Conservation (phyloP, 139 green algal genomes). For the Chlamydomonas eustigma region DNA sequence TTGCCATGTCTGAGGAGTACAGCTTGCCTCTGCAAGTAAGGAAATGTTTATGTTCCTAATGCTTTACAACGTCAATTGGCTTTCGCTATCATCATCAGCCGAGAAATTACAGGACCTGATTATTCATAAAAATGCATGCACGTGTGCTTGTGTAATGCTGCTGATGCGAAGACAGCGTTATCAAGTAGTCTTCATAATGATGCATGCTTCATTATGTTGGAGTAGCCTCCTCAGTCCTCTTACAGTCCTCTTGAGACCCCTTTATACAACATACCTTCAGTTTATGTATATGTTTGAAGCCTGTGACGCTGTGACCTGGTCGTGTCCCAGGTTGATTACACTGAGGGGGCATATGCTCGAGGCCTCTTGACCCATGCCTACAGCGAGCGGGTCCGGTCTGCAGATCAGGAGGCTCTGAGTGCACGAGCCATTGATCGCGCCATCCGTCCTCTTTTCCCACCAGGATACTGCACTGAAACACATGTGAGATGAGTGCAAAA, state of each 20-base stretch:
- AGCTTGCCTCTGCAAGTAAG: neutral
- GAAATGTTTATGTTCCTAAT: too few species aligned
- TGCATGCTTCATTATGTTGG: neutral
- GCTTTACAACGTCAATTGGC: neutral
- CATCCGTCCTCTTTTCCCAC: slow-evolving; percentile 14
- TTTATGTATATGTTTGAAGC: too few species aligned
- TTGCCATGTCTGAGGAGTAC: neutral
- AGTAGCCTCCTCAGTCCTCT: neutral
- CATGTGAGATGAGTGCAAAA: neutral
- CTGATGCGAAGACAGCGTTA: neutral
- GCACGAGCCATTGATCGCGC: slow-evolving; percentile 15
- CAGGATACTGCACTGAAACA: slow-evolving; percentile 8
- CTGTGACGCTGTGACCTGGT: too few species aligned
- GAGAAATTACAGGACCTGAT: neutral
- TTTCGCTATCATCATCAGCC: neutral
- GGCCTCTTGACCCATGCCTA: neutral
- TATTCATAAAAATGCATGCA: neutral
- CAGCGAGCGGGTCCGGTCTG: neutral
- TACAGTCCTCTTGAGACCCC: neutral
- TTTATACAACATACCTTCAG: neutral
- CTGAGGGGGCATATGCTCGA: slow-evolving; percentile 1
- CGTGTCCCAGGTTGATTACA: slow-evolving; percentile 17
- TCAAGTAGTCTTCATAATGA: neutral
- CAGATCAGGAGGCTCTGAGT: slow-evolving; percentile 1
- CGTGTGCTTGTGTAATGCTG: neutral